These are phyloP conservation scores for Aspergillus sp. DNA, from an alignment of 2,329 filamentous ascomycete species.

Conservation along the genomic window DNA sequence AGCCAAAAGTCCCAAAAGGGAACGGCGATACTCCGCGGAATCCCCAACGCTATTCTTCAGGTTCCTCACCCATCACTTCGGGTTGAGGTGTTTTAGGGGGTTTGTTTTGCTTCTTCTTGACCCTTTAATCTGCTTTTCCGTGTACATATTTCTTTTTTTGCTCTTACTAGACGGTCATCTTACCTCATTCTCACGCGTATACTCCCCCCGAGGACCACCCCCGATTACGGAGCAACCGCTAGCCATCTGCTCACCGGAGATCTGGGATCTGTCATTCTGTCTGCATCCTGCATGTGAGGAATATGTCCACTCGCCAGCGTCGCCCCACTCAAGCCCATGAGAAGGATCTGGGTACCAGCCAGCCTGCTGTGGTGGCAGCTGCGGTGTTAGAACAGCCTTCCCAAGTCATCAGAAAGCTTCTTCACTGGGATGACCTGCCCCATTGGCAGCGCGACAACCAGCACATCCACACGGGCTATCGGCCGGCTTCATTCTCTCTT, in stretches of 20 bases:
- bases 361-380: constrained; percentile 27
- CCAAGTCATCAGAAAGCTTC: constrained; percentile 34
- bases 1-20: not conserved
- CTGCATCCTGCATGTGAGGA: constrained; percentile 23
- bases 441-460: constrained; percentile 66
- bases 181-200: not conserved
- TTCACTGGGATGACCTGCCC: constrained; percentile 56
- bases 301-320: constrained; percentile 36
- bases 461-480: constrained; percentile 68
- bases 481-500: constrained; percentile 64
- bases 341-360: constrained; percentile 24
- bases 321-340: constrained; percentile 25
- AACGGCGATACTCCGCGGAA: constrained; percentile 4
- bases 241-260: constrained; percentile 1
- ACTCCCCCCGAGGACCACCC: not conserved
- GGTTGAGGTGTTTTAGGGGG: not conserved
- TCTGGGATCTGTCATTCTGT: constrained; percentile 8
- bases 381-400: constrained; percentile 32
- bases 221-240: not conserved
- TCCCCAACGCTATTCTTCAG: constrained; percentile 2
- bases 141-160: not conserved
- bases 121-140: not conserved
- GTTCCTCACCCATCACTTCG: not conserved
- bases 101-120: not conserved
- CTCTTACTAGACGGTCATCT: not conserved